Evolutionary conservation across 495 filamentous ascomycete genomes (phyloP), one percentile per base, ranked within the genome.

Genomic region (Lindgomyces ingoldianus): DNA sequence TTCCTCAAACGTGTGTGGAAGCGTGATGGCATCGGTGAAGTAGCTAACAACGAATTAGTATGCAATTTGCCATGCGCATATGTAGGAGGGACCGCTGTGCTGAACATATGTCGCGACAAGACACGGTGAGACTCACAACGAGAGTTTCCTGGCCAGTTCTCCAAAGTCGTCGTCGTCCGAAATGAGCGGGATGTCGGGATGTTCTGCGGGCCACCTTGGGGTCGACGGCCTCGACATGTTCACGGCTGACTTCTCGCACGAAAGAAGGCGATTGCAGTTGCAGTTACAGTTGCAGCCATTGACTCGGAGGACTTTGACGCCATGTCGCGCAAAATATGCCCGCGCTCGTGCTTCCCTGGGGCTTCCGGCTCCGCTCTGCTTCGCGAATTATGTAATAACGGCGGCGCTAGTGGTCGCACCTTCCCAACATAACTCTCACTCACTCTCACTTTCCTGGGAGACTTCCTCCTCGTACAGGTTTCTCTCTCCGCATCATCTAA

Each of bases 1-100:
- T 71, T 94, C 88, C 58, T 94, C 91, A 70, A 93, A 94, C 25
- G 87, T 89, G 71, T 85, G 83, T 11, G 89, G 85, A 36, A 85
- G 78, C 30, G 84, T 79, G 29, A 95, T 81, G 2, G 84, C 83
- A 27, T 85, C 81, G 47, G 81, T 76, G 42, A 93, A 80, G 73
- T 85, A 91, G 64, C 87, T 90, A 71, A 12, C 19, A 19, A n/a
- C 1, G 0, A 33, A 27, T 68, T 33, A 64, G 65, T 24, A 48
- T n/a, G n/a, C n/a, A n/a, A n/a, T n/a, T n/a, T n/a, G n/a, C n/a
- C n/a, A n/a, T n/a, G n/a, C n/a, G n/a, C n/a, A n/a, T n/a, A n/a
- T n/a, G n/a, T n/a, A n/a, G n/a, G n/a, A n/a, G n/a, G n/a, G n/a
- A n/a, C n/a, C n/a, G n/a, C n/a, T n/a, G n/a, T n/a, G n/a, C n/a